phyloP scores from a whole-genome alignment of 345 rosid genomes.

The Eucalyptus melliodora region DNA sequence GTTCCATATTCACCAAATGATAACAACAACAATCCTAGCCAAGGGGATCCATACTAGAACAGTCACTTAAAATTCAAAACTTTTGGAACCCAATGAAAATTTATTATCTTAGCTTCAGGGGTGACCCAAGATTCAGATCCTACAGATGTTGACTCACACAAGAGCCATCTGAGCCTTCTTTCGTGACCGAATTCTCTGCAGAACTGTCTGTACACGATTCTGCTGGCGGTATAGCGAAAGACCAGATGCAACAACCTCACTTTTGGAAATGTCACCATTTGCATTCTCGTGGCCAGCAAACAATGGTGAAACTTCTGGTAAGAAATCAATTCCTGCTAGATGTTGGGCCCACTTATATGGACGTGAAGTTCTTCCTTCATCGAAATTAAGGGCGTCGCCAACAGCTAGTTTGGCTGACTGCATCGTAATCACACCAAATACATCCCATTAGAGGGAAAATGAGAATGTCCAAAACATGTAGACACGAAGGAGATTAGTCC shows the following conservation, averaged over 20 bases:
- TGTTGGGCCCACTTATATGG: constrained; percentile 94
- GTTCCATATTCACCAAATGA: neutral
- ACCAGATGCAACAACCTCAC: constrained; percentile 37
- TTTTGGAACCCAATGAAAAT: neutral
- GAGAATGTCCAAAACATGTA: neutral
- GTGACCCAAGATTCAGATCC: constrained; percentile 22
- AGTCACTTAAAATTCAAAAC: neutral
- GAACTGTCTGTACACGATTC: constrained; percentile 54
- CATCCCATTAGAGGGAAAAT: neutral
- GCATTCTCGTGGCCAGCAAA: constrained; percentile 29
- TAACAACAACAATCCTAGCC: neutral
- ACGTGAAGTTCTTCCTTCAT: constrained; percentile 50
- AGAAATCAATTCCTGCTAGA: constrained; percentile 88
- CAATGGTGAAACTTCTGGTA: constrained; percentile 79
- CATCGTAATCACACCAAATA: constrained; percentile 13
- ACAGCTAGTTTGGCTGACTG: constrained; percentile 81
- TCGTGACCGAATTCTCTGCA: constrained; percentile 66
- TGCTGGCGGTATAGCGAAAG: constrained; percentile 57
- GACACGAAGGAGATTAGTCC: neutral
- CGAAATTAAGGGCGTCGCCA: constrained; percentile 41
- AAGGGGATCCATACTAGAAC: neutral
- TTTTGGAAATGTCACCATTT: constrained; percentile 31
- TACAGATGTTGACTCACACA: constrained; percentile 57
- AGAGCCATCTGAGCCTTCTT: constrained; percentile 60
- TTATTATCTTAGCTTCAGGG: neutral